Evolutionary conservation across 371 early-diverging fungal genomes (phyloP).

Genomic region (Actinomortierella ambigua): DNA sequence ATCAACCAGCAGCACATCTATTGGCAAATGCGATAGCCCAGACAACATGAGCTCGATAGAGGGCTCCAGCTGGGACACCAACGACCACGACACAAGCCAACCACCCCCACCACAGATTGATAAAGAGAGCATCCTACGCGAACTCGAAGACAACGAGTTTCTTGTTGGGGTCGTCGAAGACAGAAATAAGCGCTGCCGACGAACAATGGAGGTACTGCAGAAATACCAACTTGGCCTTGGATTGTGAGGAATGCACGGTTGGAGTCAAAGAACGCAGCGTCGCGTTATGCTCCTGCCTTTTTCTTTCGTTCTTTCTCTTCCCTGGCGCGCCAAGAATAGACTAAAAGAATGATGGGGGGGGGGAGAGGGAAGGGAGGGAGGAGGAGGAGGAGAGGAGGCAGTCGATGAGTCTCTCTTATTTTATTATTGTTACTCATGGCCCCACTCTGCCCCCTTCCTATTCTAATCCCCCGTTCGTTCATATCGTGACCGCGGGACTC

Average conservation of each 20-base stretch:
- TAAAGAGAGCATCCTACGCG: slow-evolving; percentile 18
- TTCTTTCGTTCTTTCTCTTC: slow-evolving; percentile 1
- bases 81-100: slow-evolving; percentile 5
- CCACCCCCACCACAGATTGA: slow-evolving; percentile 3
- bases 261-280: no score
- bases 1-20: slow-evolving; percentile 14
- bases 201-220: slow-evolving; percentile 96
- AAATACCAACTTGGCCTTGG: slow-evolving; percentile 10
- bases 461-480: slow-evolving; percentile 39
- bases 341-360: no score
- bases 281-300: background rate
- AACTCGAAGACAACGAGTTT: slow-evolving; percentile 50
- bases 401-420: no score
- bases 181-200: slow-evolving; percentile 85
- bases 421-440: no score
- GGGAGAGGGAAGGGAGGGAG: no score
- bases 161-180: slow-evolving; percentile 83
- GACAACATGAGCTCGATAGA: slow-evolving; percentile 42
- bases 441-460: slow-evolving; percentile 1
- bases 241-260: no score
- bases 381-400: no score
- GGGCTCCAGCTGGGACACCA: slow-evolving; percentile 22
- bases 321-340: background rate
- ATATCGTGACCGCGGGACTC: no score
- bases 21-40: slow-evolving; percentile 43